Base-by-base conservation (phyloP, 441 rosid species). In the Arabidopsis hybrid region DNA sequence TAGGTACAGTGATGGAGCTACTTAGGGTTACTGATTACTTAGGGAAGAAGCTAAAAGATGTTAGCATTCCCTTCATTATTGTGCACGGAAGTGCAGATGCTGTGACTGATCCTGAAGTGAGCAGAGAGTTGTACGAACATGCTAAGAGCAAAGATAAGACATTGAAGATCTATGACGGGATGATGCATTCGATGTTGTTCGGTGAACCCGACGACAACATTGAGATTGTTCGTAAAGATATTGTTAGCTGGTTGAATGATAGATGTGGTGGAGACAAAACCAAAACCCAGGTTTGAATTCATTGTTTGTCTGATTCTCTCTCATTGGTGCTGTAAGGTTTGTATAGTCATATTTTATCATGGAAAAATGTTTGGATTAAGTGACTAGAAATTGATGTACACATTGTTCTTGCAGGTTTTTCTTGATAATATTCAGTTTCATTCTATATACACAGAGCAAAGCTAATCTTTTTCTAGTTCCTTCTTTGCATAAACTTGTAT, bases 81-180 rank as follows among this genome's bases (percentile, higher is more conserved):
- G 39, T 92, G 45, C 99, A 94, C 70, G 99, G 97, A 1, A 89
- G 86, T 53, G 96, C 78, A 1, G 99, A 90, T 76, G 93, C 78
- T 52, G 97, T 94, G 1, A 94, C 99, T 0, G 97, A 92, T 80
- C 97, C 97, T 14, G 83, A 83, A 7, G 95, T 90, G 80, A 94
- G 95, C 77, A 77, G 77, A 74, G 86, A 81, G 4, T 62, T 91
- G 83, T 88, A 85, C 56, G 77, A 76, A 72, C 77, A 65, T 57
- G 92, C 99, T 1, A 71, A 51, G 45, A 92, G 96, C 46, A 51
- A 59, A 18, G 97, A 90, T 75, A 93, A 90, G 88, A 83, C 81
- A 0, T 79, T 94, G 16, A 87, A 82, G 85, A 86, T 94, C 21
- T 91, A 88, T 12, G 81, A 85, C 0, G 97, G 97, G 8, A 91